A percentile compares a stretch with the other conserved stretches of the same genome.
phyloP scores from a whole-genome alignment of 2,329 filamentous ascomycete species.

The Talaromyces verruculosus region DNA sequence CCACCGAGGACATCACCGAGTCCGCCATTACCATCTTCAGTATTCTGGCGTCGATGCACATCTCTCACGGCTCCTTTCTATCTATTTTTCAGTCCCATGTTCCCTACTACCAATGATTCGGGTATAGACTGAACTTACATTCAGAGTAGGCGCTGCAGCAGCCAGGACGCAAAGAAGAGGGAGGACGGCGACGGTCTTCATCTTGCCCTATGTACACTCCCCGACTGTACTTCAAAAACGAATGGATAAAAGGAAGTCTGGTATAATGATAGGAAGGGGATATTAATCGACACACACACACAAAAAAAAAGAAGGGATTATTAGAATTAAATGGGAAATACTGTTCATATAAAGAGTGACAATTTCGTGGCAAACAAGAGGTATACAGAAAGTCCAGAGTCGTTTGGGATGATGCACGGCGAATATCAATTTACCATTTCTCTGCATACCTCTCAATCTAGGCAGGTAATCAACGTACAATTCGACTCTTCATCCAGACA shows the following conservation, averaged over 20 bases:
- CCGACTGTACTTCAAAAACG: background rate
- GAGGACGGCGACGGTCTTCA: constrained; percentile 7
- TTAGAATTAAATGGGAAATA: background rate
- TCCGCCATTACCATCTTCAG: background rate
- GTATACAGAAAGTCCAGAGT: background rate
- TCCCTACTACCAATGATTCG: too few relatives aligned
- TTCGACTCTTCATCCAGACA: background rate
- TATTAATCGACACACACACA: background rate
- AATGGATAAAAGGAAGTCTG: background rate
- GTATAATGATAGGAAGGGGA: background rate
- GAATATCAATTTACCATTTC: background rate
- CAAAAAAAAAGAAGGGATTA: background rate
- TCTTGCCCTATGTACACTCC: background rate
- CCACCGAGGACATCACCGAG: background rate
- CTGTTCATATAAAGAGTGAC: constrained; percentile 1
- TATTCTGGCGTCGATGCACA: background rate
- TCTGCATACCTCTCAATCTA: background rate
- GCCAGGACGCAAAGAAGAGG: constrained; percentile 9
- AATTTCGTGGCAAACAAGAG: background rate
- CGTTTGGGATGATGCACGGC: background rate
- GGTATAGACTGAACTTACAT: background rate
- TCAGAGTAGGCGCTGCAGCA: constrained; percentile 3
- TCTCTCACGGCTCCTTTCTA: background rate
- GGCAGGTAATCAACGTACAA: background rate
- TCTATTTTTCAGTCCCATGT: background rate